A percentile compares a stretch with the other conserved stretches of the same genome.
Conservation (phyloP, 176 grass and related monocot species). For the Oryza nivara region DNA sequence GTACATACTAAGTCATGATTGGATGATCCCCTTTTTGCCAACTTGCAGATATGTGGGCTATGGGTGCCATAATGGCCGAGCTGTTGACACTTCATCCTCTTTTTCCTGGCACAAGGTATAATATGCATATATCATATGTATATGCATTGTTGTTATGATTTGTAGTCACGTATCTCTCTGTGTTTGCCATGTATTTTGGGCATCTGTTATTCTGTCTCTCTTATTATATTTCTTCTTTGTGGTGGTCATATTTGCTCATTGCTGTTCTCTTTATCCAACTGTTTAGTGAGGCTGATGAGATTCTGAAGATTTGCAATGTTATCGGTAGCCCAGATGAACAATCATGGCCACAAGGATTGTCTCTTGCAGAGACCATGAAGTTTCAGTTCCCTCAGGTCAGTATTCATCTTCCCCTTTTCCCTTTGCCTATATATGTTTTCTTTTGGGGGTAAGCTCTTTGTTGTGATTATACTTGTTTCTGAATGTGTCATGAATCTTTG, state of each 20-base stretch:
- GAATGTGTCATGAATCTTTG: slow-evolving; percentile 13
- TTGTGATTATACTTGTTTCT: slow-evolving; percentile 3
- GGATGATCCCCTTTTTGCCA: slow-evolving; percentile 38
- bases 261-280: slow-evolving; percentile 27
- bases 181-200: not conserved
- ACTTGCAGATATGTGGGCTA: slow-evolving; percentile 97
- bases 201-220: not conserved
- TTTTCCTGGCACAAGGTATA: slow-evolving; percentile 98
- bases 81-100: slow-evolving; percentile 91
- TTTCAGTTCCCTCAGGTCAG: slow-evolving; percentile 92
- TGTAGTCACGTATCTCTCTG: not conserved
- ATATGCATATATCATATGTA: slow-evolving; percentile 33
- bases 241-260: slow-evolving; percentile 31
- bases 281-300: slow-evolving; percentile 91
- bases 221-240: not conserved
- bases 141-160: slow-evolving; percentile 17
- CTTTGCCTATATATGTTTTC: slow-evolving; percentile 1
- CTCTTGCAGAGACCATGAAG: slow-evolving; percentile 80
- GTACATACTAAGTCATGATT: slow-evolving; percentile 17
- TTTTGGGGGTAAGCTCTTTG: slow-evolving; percentile 15
- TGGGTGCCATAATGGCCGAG: slow-evolving; percentile 99
- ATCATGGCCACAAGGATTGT: slow-evolving; percentile 89
- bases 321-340: slow-evolving; percentile 81
- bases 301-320: slow-evolving; percentile 91
- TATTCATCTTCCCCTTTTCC: slow-evolving; percentile 4